Percentiles rank a stretch among this genome's conserved stretches.
Conservation (phyloP, 129 eudicot species). For the Escallonia rubra region DNA sequence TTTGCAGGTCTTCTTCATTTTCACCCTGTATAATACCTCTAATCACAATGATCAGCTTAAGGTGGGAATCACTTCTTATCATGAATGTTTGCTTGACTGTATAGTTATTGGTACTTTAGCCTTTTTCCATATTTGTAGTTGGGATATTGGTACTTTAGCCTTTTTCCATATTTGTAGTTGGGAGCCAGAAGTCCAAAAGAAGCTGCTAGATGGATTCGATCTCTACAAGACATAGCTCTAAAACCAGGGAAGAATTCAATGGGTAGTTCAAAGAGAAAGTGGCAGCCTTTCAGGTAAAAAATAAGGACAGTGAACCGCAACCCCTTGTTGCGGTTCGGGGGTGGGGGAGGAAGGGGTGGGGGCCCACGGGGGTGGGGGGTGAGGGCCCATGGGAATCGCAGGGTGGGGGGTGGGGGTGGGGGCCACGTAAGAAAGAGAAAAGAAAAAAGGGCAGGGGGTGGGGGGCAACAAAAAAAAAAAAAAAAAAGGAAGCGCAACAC, state of each 20-base stretch:
- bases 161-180: constrained; percentile 31
- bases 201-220: constrained; percentile 66
- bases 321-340: too few species aligned
- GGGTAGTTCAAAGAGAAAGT: constrained; percentile 22
- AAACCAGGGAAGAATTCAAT: constrained; percentile 26
- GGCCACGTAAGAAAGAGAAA: too few species aligned
- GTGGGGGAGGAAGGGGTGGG: too few species aligned
- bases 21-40: constrained; percentile 61
- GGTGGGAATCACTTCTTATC: constrained; percentile 27
- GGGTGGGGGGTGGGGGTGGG: too few species aligned
- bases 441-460: too few species aligned
- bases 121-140: background rate
- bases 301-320: too few species aligned
- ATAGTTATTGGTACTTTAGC: background rate
- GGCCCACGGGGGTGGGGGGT: too few species aligned
- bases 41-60: constrained; percentile 49
- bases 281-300: constrained; percentile 39
- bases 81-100: background rate
- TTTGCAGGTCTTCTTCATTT: constrained; percentile 62
- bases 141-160: background rate
- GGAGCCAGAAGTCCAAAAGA: constrained; percentile 79
- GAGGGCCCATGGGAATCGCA: too few species aligned
- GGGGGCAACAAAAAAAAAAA: too few species aligned
- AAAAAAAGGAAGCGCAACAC: too few species aligned
- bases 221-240: constrained; percentile 41